A percentile compares a stretch with the other conserved stretches of the same genome.
These are phyloP conservation scores for Neltuma alba DNA, from an alignment of 306 rosid species.

Conservation along the genomic window DNA sequence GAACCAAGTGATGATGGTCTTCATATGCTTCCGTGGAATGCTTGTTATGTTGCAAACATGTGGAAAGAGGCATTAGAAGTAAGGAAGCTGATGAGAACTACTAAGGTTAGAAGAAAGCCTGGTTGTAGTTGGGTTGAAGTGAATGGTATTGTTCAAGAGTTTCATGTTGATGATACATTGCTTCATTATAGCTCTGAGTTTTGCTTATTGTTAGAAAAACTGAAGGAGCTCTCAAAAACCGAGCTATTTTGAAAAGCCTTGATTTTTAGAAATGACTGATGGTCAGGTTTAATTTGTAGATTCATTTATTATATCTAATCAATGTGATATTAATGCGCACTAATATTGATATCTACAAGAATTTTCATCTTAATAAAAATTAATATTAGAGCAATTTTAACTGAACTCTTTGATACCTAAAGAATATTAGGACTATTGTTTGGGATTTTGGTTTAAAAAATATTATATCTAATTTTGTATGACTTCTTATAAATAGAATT, in stretches of 20 bases:
- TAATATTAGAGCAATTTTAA: no score
- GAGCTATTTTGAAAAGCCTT: neutral
- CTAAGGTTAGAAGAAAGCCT: constrained; percentile 26
- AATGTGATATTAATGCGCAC: no score
- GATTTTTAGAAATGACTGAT: neutral
- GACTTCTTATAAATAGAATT: no score
- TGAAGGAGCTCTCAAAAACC: constrained; percentile 19
- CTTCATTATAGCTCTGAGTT: constrained; percentile 23
- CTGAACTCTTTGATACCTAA: no score
- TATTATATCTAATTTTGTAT: no score
- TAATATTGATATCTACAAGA: no score
- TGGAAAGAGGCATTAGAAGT: constrained; percentile 37
- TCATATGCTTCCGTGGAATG: constrained; percentile 34
- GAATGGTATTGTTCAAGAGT: constrained; percentile 31
- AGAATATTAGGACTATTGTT: no score
- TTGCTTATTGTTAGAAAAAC: constrained; percentile 16
- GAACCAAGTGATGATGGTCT: constrained; percentile 37
- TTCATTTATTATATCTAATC: neutral
- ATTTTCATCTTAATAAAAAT: no score
- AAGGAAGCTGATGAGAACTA: constrained; percentile 28
- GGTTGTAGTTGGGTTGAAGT: constrained; percentile 31
- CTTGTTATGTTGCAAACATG: constrained; percentile 30
- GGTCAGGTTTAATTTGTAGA: neutral
- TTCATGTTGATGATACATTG: constrained; percentile 18
- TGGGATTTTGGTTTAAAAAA: no score